Conservation (phyloP, 192 early-diverging fungal species). For the Backusella circina region DNA sequence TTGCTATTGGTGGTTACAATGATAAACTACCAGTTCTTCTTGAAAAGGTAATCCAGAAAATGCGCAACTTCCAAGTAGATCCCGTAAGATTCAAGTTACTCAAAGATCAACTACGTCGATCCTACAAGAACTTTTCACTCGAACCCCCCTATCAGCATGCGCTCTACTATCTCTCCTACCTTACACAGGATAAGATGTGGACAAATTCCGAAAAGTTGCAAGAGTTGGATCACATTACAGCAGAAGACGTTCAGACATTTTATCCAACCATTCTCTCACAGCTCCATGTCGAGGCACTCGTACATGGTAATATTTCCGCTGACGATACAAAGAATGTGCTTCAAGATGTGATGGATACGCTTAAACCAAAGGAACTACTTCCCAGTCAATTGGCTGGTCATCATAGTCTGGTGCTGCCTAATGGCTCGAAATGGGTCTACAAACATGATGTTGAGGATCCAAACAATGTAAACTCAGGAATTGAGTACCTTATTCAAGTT, state of each 20-base stretch:
- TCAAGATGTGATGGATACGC: slow-evolving; percentile 51
- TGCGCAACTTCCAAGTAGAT: slow-evolving; percentile 61
- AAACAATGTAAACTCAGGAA: slow-evolving; percentile 84
- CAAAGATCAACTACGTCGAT: slow-evolving; percentile 68
- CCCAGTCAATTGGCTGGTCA: slow-evolving; percentile 48
- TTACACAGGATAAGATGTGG: slow-evolving; percentile 81
- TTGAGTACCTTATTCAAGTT: slow-evolving; percentile 82
- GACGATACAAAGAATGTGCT: slow-evolving; percentile 63
- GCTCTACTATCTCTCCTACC: slow-evolving; percentile 65
- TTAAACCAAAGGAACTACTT: slow-evolving; percentile 60
- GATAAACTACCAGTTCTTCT: slow-evolving; percentile 79
- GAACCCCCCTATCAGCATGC: slow-evolving; percentile 81
- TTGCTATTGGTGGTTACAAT: slow-evolving; percentile 81
- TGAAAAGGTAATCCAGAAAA: slow-evolving; percentile 63
- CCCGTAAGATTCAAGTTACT: slow-evolving; percentile 74
- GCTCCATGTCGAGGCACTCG: slow-evolving; percentile 75
- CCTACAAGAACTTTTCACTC: slow-evolving; percentile 75
- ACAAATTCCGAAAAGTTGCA: slow-evolving; percentile 73
- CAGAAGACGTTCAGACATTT: slow-evolving; percentile 72
- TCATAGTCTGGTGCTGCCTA: slow-evolving; percentile 53
- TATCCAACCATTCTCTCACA: slow-evolving; percentile 69
- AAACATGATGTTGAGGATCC: slow-evolving; percentile 63
- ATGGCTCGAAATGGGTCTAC: slow-evolving; percentile 45
- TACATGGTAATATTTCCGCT: slow-evolving; percentile 82
- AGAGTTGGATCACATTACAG: slow-evolving; percentile 65